A percentile compares a stretch with the other conserved stretches of the same genome.
Evolutionary conservation across 2,329 filamentous ascomycete species (phyloP).

Genomic region (Tolypocladium paradoxum): DNA sequence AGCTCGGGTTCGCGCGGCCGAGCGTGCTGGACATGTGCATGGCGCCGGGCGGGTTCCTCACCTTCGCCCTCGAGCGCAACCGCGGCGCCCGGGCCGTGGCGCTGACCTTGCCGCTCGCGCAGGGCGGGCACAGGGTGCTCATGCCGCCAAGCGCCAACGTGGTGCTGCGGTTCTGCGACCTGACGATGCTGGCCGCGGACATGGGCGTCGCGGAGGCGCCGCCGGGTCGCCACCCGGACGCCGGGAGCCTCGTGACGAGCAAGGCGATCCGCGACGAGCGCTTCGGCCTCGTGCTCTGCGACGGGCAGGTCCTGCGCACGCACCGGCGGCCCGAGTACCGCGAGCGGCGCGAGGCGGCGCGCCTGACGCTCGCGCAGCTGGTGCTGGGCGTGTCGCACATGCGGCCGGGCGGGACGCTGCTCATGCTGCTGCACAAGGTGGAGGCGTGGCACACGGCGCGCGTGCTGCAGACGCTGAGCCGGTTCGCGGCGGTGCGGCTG

Average conservation of each 20-base stretch:
- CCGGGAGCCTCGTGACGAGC: slow-evolving; percentile 9
- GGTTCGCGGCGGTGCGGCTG: slow-evolving; percentile 28
- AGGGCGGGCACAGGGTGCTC: slow-evolving; percentile 30
- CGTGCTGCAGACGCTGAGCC: slow-evolving; percentile 26
- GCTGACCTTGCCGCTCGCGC: slow-evolving; percentile 27
- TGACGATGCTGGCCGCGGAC: slow-evolving; percentile 39
- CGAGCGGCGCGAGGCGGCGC: slow-evolving; percentile 20
- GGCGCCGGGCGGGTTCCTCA: slow-evolving; percentile 43
- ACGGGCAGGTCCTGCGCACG: slow-evolving; percentile 33
- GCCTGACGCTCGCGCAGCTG: slow-evolving; percentile 28
- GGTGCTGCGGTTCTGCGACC: slow-evolving; percentile 25
- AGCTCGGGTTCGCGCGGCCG: neutral
- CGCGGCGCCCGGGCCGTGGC: slow-evolving; percentile 17
- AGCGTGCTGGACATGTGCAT: slow-evolving; percentile 41
- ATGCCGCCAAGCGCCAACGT: slow-evolving; percentile 11
- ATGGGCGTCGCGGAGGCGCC: slow-evolving; percentile 25
- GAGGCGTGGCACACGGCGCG: slow-evolving; percentile 27
- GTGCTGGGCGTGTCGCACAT: slow-evolving; percentile 35
- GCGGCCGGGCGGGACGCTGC: slow-evolving; percentile 34
- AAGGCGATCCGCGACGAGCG: slow-evolving; percentile 11
- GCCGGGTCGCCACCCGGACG: slow-evolving; percentile 14
- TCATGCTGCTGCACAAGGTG: slow-evolving; percentile 38
- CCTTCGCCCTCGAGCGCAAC: slow-evolving; percentile 23
- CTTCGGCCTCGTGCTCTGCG: slow-evolving; percentile 36
- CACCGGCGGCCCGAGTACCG: slow-evolving; percentile 22